A percentile compares a stretch with the other conserved stretches of the same genome.
phyloP scores from a whole-genome alignment of 805 yeast species.

The Candida endomychidarum region DNA sequence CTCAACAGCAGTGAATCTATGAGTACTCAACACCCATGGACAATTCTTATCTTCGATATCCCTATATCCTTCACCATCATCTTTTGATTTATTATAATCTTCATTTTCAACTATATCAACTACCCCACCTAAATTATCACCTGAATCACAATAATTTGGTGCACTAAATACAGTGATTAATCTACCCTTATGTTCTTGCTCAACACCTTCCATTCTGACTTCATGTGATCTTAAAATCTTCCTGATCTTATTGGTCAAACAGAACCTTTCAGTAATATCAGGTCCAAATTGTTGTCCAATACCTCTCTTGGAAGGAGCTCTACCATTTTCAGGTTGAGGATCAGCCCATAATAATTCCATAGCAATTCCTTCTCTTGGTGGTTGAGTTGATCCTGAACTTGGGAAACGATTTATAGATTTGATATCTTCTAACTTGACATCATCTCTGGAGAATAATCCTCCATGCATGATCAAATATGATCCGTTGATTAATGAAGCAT shows the following conservation, averaged over 20 bases:
- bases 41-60: slow-evolving; percentile 36
- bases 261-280: slow-evolving; percentile 80
- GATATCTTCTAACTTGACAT: slow-evolving; percentile 70
- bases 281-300: slow-evolving; percentile 97
- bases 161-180: slow-evolving; percentile 96
- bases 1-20: slow-evolving; percentile 74
- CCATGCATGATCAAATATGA: slow-evolving; percentile 93
- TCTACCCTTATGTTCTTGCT: slow-evolving; percentile 80
- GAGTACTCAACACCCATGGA: slow-evolving; percentile 50
- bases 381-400: slow-evolving; percentile 56
- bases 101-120: slow-evolving; percentile 61
- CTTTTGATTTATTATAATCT: slow-evolving; percentile 45
- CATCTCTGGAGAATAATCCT: slow-evolving; percentile 82
- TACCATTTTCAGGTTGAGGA: slow-evolving; percentile 77
- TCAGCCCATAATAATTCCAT: slow-evolving; percentile 99
- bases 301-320: slow-evolving; percentile 90
- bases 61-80: slow-evolving; percentile 43
- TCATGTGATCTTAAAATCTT: slow-evolving; percentile 93
- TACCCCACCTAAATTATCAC: slow-evolving; percentile 88
- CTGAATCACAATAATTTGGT: slow-evolving; percentile 93
- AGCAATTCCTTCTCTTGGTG: slow-evolving; percentile 87
- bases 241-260: slow-evolving; percentile 66
- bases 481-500: slow-evolving; percentile 76
- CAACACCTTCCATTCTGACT: slow-evolving; percentile 89
- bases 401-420: slow-evolving; percentile 67